A percentile compares a stretch with the other conserved stretches of the same genome.
These are phyloP conservation scores for Allium sativum DNA, from an alignment of 106 monocot genomes.

Conservation along the genomic window DNA sequence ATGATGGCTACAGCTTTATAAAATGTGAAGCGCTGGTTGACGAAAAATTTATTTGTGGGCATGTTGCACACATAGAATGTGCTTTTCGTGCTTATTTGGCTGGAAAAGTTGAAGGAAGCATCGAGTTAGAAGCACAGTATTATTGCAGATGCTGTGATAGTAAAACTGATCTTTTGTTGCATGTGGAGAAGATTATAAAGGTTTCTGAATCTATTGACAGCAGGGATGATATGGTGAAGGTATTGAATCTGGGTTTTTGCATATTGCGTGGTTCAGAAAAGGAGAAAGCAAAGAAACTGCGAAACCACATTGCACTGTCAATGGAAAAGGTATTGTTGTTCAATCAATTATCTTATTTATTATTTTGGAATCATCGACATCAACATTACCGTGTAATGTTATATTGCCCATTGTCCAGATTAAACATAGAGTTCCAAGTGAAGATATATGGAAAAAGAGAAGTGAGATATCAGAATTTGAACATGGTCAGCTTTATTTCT, in stretches of 20 bases:
- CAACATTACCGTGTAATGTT: constrained; percentile 27
- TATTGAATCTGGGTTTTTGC: not conserved
- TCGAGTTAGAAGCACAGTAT: not conserved
- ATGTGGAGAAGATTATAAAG: not conserved
- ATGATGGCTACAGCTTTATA: not conserved
- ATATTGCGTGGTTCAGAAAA: constrained; percentile 1
- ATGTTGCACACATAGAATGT: not conserved
- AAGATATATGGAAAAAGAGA: constrained; percentile 45
- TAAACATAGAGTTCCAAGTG: constrained; percentile 22
- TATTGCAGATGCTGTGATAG: not conserved
- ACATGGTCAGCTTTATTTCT: too few relatives aligned
- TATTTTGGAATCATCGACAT: constrained; percentile 5
- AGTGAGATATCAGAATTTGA: not conserved
- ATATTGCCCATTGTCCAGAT: constrained; percentile 50
- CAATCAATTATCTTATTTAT: not conserved
- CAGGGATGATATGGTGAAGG: not conserved
- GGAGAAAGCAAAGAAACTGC: not conserved
- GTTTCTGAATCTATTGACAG: not conserved
- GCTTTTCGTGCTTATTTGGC: not conserved
- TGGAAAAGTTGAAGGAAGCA: not conserved
- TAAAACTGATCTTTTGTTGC: not conserved
- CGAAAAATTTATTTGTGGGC: not conserved
- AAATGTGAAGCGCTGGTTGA: not conserved
- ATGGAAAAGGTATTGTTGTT: constrained; percentile 1
- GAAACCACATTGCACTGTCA: not conserved